A percentile compares a stretch with the other conserved stretches of the same genome.
Conservation (phyloP, 2,329 filamentous ascomycete species). For the Trichoderma arundinaceum region DNA sequence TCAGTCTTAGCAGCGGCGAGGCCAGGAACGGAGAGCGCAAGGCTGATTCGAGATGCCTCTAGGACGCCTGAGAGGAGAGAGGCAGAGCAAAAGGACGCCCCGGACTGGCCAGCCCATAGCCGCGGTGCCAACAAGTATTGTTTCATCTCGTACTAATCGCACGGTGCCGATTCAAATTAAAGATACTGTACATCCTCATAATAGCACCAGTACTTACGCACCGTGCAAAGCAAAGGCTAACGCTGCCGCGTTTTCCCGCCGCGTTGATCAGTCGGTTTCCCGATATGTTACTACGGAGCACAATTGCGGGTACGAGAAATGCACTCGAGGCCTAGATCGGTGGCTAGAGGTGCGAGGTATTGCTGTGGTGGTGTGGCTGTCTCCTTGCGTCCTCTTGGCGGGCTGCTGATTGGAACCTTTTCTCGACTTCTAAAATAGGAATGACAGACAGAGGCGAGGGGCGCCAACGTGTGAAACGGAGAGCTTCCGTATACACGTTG, state of each 20-base stretch:
- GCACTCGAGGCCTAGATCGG: background rate
- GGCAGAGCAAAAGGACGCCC: background rate
- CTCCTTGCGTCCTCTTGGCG: background rate
- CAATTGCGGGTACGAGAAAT: background rate
- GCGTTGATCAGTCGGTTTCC: background rate
- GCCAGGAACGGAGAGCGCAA: constrained; percentile 15
- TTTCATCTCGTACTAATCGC: background rate
- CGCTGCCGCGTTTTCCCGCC: constrained; percentile 21
- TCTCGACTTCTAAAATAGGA: background rate
- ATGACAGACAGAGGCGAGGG: background rate
- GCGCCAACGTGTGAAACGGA: constrained; percentile 10
- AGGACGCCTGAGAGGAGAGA: constrained; percentile 4
- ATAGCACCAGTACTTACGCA: too few relatives aligned
- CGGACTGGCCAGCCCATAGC: background rate
- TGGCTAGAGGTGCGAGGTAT: background rate
- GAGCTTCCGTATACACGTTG: background rate
- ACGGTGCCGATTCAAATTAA: constrained; percentile 5
- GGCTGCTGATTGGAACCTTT: background rate
- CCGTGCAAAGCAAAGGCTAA: background rate
- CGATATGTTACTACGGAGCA: background rate
- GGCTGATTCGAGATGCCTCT: constrained; percentile 26
- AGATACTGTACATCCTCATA: too few relatives aligned
- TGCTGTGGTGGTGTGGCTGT: background rate
- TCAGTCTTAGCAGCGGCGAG: background rate
- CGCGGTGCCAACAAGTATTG: background rate